These are phyloP conservation scores for Cladosporium sp. DNA, from an alignment of 2,329 filamentous ascomycete genomes.

Conservation along the genomic window DNA sequence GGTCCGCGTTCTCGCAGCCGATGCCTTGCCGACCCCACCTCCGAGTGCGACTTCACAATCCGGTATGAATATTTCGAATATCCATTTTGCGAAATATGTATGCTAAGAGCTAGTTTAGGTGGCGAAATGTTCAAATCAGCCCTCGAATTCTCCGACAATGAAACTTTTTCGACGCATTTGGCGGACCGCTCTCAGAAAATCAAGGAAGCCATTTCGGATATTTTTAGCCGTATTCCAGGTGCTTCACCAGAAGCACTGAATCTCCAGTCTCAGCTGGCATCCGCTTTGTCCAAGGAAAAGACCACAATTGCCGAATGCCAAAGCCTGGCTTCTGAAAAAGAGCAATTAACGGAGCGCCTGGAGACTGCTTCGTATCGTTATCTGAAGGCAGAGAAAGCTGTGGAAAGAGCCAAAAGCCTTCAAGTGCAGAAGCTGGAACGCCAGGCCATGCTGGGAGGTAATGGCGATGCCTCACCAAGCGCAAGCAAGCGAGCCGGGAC, in stretches of 20 bases:
- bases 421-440: slow-evolving; percentile 91
- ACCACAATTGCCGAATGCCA: slow-evolving; percentile 73
- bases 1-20: slow-evolving; percentile 40
- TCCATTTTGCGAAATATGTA: slow-evolving; percentile 23
- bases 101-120: slow-evolving; percentile 30
- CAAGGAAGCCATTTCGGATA: slow-evolving; percentile 64
- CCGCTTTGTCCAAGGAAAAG: slow-evolving; percentile 77
- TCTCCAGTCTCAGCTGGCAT: slow-evolving; percentile 70
- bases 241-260: slow-evolving; percentile 65
- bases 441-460: slow-evolving; percentile 71
- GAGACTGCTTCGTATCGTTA: slow-evolving; percentile 87
- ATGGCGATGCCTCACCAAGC: slow-evolving; percentile 32
- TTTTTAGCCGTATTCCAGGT: slow-evolving; percentile 53
- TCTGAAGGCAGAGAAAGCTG: slow-evolving; percentile 90
- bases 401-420: slow-evolving; percentile 82
- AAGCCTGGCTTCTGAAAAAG: slow-evolving; percentile 70
- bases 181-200: slow-evolving; percentile 72
- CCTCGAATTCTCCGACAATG: slow-evolving; percentile 50
- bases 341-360: slow-evolving; percentile 78
- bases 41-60: slow-evolving; percentile 25
- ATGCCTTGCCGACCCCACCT: slow-evolving; percentile 30
- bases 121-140: slow-evolving; percentile 48
- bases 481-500: slow-evolving; percentile 8
- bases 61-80: slow-evolving; percentile 25
- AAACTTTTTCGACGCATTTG: slow-evolving; percentile 73